Conservation (phyloP, 106 monocot species). For the Allium cepa region DNA sequence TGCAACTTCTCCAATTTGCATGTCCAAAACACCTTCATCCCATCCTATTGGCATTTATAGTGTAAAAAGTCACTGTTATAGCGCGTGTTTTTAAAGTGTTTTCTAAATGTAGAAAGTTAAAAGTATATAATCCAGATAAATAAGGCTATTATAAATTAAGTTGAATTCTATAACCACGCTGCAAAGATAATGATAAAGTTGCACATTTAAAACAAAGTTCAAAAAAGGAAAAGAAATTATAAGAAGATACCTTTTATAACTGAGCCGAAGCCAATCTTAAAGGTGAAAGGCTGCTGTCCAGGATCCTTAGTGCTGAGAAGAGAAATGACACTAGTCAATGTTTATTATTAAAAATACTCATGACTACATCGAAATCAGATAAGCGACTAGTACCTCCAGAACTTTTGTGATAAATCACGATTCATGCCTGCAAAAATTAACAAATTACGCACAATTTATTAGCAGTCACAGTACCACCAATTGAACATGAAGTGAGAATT, state of each 20-base stretch:
- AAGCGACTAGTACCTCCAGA: slow-evolving; percentile 67
- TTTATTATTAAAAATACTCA: not conserved
- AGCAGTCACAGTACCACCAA: too few relatives aligned
- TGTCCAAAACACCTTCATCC: slow-evolving; percentile 81
- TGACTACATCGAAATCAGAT: not conserved
- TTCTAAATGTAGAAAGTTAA: too few relatives aligned
- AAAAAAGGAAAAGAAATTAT: not conserved
- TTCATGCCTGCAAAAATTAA: slow-evolving; percentile 61
- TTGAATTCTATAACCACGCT: not conserved
- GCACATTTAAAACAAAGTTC: not conserved
- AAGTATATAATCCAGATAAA: too few relatives aligned
- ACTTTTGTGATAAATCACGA: slow-evolving; percentile 84
- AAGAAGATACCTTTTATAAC: slow-evolving; percentile 77
- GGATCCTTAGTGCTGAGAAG: slow-evolving; percentile 88
- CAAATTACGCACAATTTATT: not conserved
- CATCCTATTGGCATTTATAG: slow-evolving; percentile 32
- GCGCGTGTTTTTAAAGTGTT: too few relatives aligned
- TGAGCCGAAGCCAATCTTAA: slow-evolving; percentile 71
- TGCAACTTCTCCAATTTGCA: slow-evolving; percentile 82
- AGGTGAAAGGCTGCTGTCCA: slow-evolving; percentile 87
- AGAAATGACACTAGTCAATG: not conserved
- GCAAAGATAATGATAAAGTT: not conserved
- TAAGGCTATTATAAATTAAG: not conserved
- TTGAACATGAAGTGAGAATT: too few relatives aligned
- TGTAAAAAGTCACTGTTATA: too few relatives aligned